Base-by-base conservation (phyloP, 805 yeast genomes). In the Metschnikowia lachancei region DNA sequence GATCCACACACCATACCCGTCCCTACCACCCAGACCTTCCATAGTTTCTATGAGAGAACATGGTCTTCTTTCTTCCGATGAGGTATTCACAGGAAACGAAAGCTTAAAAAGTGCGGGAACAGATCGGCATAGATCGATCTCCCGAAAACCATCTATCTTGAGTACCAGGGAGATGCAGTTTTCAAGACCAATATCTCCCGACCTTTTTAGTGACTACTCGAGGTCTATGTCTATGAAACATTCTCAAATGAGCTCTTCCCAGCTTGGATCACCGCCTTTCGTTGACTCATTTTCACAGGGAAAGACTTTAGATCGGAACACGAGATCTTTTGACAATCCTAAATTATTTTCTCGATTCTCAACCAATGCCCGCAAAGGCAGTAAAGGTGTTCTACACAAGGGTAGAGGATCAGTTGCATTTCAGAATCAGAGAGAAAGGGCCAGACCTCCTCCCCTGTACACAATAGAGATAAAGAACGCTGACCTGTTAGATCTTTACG, bases 401-500 rank as follows among this genome's bases (percentile, higher is more conserved):
- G 40, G 37, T 10, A 26, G 40, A 19, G 46, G 42, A 30, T 43
- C 31, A 20, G 41, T 30, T 28, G 40, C 17, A n/a, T 19, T 19
- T 9, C 16, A 20, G 2, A 28, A 5, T 24, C 34, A 38, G 34
- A 31, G 44, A n/a, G 41, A 47, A 8, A 36, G 36, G 20, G 29
- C 31, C 32, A 37, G 39, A 34, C 39, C 55, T 9, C 60, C 63
- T 13, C 62, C 62, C 3, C 38, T 55, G 37, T 77, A 80, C 2
- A 65, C 71, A 7, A 60, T 81, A 19, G 74, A 76, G 39, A 71
- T 82, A 67, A 55, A 69, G 39, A 78, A 81, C 56, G 51, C 63
- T 20, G 68, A 70, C 43, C 56, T 67, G 22, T 54, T 78, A 45
- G 80, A 78, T 54, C 41, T 77, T 11, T 69, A 62, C 53, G 77